Conservation (phyloP, 768 basidiomycete genomes). For the Mycena olivaceomarginata region DNA sequence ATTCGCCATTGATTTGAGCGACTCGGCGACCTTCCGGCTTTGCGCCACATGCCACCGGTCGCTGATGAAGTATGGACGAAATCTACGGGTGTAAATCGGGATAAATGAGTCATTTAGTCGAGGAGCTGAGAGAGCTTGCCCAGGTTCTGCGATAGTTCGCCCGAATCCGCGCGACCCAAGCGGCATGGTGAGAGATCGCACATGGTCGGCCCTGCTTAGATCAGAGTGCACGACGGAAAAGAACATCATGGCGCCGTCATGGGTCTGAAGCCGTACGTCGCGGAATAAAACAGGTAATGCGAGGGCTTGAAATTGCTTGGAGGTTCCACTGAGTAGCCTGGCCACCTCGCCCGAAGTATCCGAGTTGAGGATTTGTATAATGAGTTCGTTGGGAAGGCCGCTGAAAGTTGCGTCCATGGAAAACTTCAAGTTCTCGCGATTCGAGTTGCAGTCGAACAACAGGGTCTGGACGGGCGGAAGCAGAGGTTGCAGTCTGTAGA, state of each 20-base stretch:
- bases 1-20: slow-evolving; percentile 3
- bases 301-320: not conserved
- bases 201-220: not conserved
- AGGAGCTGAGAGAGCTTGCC: not conserved
- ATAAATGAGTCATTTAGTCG: not conserved
- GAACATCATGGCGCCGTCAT: not conserved
- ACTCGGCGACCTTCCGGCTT: not conserved
- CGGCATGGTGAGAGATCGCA: slow-evolving; percentile 1
- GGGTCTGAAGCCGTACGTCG: not conserved
- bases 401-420: not conserved
- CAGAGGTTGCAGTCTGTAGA: too few species aligned
- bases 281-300: slow-evolving; percentile 1
- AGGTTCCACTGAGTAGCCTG: not conserved
- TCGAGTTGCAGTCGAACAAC: not conserved
- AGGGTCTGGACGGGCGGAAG: too few species aligned
- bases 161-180: not conserved
- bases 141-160: not conserved
- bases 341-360: not conserved
- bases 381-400: slow-evolving; percentile 1
- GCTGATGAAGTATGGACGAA: not conserved
- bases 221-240: not conserved
- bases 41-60: not conserved
- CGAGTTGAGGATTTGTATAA: slow-evolving; percentile 1
- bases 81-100: not conserved
- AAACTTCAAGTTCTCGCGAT: not conserved